These are phyloP conservation scores for Colletotrichum sp. DNA, from an alignment of 2,329 filamentous ascomycete genomes.

Conservation along the genomic window DNA sequence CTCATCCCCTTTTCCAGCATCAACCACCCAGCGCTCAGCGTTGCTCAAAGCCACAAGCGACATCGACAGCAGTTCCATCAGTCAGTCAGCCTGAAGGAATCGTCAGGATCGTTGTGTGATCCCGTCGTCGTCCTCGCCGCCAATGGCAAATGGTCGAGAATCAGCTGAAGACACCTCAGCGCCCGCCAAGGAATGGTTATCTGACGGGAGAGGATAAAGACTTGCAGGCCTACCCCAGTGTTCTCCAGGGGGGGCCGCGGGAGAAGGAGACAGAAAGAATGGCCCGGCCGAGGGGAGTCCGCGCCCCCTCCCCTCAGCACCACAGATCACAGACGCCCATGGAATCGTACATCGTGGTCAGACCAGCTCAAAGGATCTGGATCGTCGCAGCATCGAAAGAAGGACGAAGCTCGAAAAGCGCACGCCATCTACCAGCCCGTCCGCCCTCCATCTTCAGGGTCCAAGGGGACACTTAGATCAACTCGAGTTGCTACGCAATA, in stretches of 20 bases:
- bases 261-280: not conserved
- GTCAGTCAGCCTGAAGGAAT: not conserved
- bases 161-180: slow-evolving; percentile 3
- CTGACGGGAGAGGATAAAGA: not conserved
- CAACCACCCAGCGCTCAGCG: not conserved
- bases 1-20: not conserved
- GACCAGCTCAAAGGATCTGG: not conserved
- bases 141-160: not conserved
- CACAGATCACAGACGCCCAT: not conserved
- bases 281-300: not conserved
- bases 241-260: not conserved
- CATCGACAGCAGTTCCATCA: not conserved
- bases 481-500: not conserved
- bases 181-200: slow-evolving; percentile 12
- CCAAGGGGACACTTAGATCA: not conserved
- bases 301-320: not conserved
- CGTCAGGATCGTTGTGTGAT: not conserved
- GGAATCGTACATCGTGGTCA: not conserved
- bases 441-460: not conserved
- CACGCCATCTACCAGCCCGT: not conserved
- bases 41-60: not conserved
- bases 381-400: not conserved
- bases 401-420: not conserved
- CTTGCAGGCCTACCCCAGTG: slow-evolving; percentile 15
- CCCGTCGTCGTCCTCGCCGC: not conserved